A percentile compares a stretch with the other conserved stretches of the same genome.
These are phyloP conservation scores for Macrophomina pseudophaseolina DNA, from an alignment of 2,329 filamentous ascomycete genomes.

Conservation along the genomic window DNA sequence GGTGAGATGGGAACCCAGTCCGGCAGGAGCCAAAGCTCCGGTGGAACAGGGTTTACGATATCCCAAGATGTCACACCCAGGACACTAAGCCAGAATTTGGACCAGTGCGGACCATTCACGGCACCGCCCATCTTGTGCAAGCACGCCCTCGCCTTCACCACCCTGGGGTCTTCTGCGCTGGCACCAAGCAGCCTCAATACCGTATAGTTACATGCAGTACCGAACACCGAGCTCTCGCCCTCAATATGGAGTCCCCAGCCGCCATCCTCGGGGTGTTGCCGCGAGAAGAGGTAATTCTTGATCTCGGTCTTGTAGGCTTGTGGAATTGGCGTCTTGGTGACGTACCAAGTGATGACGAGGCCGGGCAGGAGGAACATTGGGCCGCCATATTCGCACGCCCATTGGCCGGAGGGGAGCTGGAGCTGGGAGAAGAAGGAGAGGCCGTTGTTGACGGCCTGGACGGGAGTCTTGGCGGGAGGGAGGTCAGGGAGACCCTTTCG, in stretches of 20 bases:
- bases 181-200: conserved; percentile 81
- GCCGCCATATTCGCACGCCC: conserved; percentile 97
- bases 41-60: conserved; percentile 90
- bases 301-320: conserved; percentile 83
- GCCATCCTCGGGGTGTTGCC: conserved; percentile 85
- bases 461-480: conserved; percentile 70
- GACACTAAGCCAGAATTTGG: conserved; percentile 92
- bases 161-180: conserved; percentile 78
- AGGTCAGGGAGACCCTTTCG: conserved; percentile 74
- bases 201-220: conserved; percentile 87
- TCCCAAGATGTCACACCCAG: conserved; percentile 87
- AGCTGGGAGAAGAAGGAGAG: conserved; percentile 87
- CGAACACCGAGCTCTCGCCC: conserved; percentile 88
- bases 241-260: conserved; percentile 98
- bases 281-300: conserved; percentile 86
- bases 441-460: conserved; percentile 81
- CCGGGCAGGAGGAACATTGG: conserved; percentile 95
- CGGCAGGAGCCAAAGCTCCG: conserved; percentile 89
- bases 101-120: conserved; percentile 86
- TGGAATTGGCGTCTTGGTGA: conserved; percentile 85
- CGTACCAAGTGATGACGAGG: conserved; percentile 83
- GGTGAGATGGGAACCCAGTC: conserved; percentile 90
- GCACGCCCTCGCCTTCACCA: conserved; percentile 82
- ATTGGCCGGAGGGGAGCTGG: conserved; percentile 87
- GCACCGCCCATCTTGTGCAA: conserved; percentile 88